These are phyloP conservation scores for Coemansia sp. DNA, from an alignment of 192 early-diverging fungal genomes.

Conservation along the genomic window DNA sequence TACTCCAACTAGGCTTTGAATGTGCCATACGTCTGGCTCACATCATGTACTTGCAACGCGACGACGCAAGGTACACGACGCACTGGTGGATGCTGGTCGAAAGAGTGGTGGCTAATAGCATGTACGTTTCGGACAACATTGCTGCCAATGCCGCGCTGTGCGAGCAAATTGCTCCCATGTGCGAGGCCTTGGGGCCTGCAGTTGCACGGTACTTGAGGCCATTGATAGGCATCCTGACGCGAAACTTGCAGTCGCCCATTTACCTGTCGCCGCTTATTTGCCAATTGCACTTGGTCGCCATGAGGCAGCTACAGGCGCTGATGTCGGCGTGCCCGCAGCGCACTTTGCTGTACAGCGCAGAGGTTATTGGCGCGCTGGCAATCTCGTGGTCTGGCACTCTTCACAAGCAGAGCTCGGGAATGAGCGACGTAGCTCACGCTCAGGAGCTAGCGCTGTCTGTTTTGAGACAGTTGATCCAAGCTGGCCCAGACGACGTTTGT, in stretches of 20 bases:
- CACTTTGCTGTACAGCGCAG: conserved; percentile 16
- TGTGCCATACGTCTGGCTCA: conserved; percentile 3
- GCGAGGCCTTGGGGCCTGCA: conserved; percentile 23
- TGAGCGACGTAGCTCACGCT: neutral
- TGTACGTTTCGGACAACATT: conserved; percentile 36
- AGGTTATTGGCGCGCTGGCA: conserved; percentile 38
- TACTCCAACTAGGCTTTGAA: conserved; percentile 19
- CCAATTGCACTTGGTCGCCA: conserved; percentile 16
- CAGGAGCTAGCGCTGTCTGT: neutral
- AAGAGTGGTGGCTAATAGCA: conserved; percentile 20
- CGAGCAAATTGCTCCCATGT: conserved; percentile 10
- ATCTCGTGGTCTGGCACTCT: conserved; percentile 17
- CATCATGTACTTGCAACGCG: conserved; percentile 1
- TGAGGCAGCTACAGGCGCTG: conserved; percentile 22
- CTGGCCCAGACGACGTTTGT: neutral
- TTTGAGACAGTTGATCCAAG: neutral
- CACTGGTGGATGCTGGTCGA: conserved; percentile 33
- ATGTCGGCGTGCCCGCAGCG: conserved; percentile 21
- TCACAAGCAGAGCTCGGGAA: neutral
- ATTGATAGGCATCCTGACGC: conserved; percentile 23
- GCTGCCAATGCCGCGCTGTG: conserved; percentile 14
- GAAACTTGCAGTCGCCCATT: conserved; percentile 21
- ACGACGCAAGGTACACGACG: conserved; percentile 9
- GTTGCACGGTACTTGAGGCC: conserved; percentile 32
- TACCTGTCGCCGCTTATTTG: conserved; percentile 9